Evolutionary conservation across 169 alveolate genomes (phyloP), one percentile per base, ranked within the genome.

Genomic region (Besnoitia besnoiti): DNA sequence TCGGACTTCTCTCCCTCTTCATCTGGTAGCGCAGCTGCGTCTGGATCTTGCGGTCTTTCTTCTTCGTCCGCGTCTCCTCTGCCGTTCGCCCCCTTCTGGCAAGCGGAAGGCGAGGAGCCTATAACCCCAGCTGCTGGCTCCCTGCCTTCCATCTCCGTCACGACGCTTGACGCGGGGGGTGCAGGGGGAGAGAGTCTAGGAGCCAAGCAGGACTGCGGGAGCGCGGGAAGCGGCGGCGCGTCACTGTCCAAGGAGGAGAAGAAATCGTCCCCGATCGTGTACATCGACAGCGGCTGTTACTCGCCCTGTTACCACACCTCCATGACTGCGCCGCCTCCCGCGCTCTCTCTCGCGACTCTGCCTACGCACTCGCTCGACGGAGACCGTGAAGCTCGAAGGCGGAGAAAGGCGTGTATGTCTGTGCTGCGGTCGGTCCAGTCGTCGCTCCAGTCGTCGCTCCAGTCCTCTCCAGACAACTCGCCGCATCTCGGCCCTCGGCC

Each of bases 301-400:
- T 77, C 87, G n/a, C 87, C 40, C 30, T 77, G 87, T 24, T 77
- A 77, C 87, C 87, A 77, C 40, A 77, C 87, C 4, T 19, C 87
- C 24, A 77, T 77, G 87, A 42, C 87, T 7, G 59, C 30, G 33
- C 87, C 87, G 27, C 59, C 50, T 1, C 50, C 87, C 3, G 59
- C 87, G n/a, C 55, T 77, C 37, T 77, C 87, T 14, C 49, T 77
- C 40, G 59, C 30, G 27, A 10, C 50, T 0, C 55, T 40, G 55
- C 55, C 50, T 4, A 42, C 87, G 35, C 59, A 8, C 14, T 7
- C 21, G 27, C 40, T 44, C 33, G 59, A 77, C 87, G 24, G 30
- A 5, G 87, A 77, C 40, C 50, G 87, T 10, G 87, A 77, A 40
- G 87, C 87, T 24, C 87, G 87, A 42, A 37, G 87, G 40, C 10